phyloP scores from a whole-genome alignment of 108 stramenopile species.

The Tribonema minus region DNA sequence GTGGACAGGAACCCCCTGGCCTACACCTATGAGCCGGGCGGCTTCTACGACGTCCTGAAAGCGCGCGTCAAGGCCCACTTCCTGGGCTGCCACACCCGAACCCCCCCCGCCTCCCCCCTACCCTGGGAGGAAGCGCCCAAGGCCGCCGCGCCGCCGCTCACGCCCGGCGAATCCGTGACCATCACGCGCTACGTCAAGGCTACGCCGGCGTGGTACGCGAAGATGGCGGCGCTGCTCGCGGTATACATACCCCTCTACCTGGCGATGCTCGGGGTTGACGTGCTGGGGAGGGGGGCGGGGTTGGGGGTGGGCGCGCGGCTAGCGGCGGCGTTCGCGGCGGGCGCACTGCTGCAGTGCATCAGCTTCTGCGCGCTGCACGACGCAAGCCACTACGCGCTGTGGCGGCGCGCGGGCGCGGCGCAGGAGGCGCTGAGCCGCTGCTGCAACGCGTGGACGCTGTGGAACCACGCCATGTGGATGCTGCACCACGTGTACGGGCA shows the following conservation, averaged over 20 bases:
- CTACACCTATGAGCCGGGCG: constrained; percentile 10
- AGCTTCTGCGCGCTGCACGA: constrained; percentile 36
- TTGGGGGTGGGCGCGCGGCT: background rate
- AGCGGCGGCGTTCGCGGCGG: background rate
- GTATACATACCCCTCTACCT: constrained; percentile 2
- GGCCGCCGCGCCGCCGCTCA: background rate
- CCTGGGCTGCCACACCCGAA: background rate
- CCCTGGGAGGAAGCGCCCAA: background rate
- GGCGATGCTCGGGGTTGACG: constrained; percentile 2
- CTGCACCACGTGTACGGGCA: constrained; percentile 39
- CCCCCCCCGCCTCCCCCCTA: background rate
- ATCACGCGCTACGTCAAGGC: background rate
- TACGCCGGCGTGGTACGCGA: constrained; percentile 5
- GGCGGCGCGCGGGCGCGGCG: background rate
- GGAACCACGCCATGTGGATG: constrained; percentile 27
- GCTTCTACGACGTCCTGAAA: constrained; percentile 15
- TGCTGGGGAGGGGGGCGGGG: background rate
- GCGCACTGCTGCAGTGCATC: constrained; percentile 19
- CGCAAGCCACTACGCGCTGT: constrained; percentile 16
- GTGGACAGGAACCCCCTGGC: background rate
- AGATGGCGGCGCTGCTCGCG: constrained; percentile 3
- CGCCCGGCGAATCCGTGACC: background rate
- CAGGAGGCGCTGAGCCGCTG: constrained; percentile 8
- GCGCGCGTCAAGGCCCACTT: constrained; percentile 21
- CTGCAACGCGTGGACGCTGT: constrained; percentile 36